Conservation (phyloP, 495 filamentous ascomycete genomes). For the Hypoxylon lienhwacheense region DNA sequence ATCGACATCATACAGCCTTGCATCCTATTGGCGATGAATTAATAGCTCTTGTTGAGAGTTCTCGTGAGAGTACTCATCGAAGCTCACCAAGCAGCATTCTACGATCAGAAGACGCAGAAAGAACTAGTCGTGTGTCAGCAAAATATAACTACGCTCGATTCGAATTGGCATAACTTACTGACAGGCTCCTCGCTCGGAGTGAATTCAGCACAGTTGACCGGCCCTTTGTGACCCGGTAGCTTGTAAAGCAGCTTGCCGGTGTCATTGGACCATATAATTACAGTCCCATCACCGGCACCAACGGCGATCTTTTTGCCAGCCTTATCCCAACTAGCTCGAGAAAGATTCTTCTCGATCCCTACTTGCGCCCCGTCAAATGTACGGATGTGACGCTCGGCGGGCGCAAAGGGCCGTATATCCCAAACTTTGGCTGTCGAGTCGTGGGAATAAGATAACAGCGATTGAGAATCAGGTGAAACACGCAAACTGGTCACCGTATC, state of each 20-base stretch:
- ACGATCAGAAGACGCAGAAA: conserved; percentile 83
- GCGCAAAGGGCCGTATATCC: conserved; percentile 95
- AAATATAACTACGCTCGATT: not conserved
- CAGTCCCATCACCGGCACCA: conserved; percentile 86
- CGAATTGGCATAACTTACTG: conserved; percentile 61
- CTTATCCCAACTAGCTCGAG: conserved; percentile 88
- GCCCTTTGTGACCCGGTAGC: conserved; percentile 91
- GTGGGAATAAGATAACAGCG: conserved; percentile 87
- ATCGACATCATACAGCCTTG: not conserved
- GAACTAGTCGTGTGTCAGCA: conserved; percentile 54
- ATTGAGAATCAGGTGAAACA: conserved; percentile 89
- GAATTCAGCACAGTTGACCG: conserved; percentile 93
- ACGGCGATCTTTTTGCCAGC: conserved; percentile 83
- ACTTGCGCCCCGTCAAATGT: conserved; percentile 87
- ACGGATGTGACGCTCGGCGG: conserved; percentile 75
- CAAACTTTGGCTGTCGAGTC: conserved; percentile 92
- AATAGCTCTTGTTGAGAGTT: no score
- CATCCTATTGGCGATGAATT: no score
- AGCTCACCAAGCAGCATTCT: conserved; percentile 78
- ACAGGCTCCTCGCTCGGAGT: conserved; percentile 81
- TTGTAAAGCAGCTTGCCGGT: conserved; percentile 89
- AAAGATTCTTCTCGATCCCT: conserved; percentile 89
- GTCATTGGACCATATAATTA: conserved; percentile 84
- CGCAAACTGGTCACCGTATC: conserved; percentile 90
- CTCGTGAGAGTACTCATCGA: conserved; percentile 40